Base-by-base conservation (phyloP, 179 eudicot species). In the Dionaea muscipula region DNA sequence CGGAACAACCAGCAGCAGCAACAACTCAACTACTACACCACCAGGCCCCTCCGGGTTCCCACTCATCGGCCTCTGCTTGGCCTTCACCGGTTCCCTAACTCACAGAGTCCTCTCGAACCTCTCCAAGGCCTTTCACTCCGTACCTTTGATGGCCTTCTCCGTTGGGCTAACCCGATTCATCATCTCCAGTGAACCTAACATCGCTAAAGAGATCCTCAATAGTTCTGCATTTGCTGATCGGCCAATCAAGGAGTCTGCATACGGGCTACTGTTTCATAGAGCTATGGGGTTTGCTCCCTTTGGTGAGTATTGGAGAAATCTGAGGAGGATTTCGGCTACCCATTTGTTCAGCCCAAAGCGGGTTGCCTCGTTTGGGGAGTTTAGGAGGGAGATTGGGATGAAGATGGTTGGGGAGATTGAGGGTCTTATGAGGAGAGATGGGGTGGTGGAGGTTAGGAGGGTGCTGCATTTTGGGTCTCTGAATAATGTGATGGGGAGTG, bases 201-300 rank as follows among this genome's bases (percentile, higher is more conserved):
- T 80, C 0, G 94, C 97, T 0, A 77, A 63, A 37, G 97, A 89
- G 49, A 65, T 89, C 11, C 53, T 89, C 7, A 64, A 40, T 51
- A 85, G 84, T 22, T 72, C 89, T 0, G 81, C 72, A 0, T 89
- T 89, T 13, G 95, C 95, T 0, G 93, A 89, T 40, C 59, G 97
- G 2, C 97, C 97, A 0, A 72, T 85, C 0, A 89, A 89, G 26
- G 97, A 89, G 65, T 81, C 89, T 0, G 97, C 97, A 0, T 83
- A 81, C 33, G 85, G 64, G 72, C 76, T 89, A 0, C 51, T 89
- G 14, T 89, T 89, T 26, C 80, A 83, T 57, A 62, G 93, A 0
- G 95, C 97, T 0, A 89, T 89, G 93, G 97, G 97, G 18, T 89
- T 89, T 21, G 95, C 97, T 1, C 86, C 95, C 0, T 89, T 75